Evolutionary conservation across 306 rosid species (phyloP).

Genomic region (Prosopis cineraria): DNA sequence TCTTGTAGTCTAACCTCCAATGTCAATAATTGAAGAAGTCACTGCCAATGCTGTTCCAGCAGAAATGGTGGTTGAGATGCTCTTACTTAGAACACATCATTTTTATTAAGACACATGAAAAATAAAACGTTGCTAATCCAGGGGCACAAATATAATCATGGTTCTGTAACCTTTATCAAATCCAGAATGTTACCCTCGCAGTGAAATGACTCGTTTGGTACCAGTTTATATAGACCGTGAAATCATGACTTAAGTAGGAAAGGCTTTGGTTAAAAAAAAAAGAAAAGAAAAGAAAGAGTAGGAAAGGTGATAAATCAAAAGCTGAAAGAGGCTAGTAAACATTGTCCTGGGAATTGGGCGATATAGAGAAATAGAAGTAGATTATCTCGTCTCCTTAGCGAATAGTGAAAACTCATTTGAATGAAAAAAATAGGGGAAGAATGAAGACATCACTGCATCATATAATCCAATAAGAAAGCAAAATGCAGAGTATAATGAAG

Average conservation of each 20-base stretch:
- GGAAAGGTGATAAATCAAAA: neutral
- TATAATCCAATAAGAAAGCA: conserved; percentile 6
- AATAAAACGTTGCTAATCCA: conserved; percentile 21
- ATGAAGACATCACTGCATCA: neutral
- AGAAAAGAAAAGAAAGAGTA: too few species aligned
- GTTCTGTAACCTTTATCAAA: conserved; percentile 1
- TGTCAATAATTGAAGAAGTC: conserved; percentile 61
- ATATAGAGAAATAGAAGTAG: neutral
- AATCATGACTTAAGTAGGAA: too few species aligned
- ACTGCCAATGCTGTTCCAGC: conserved; percentile 75
- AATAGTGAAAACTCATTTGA: neutral
- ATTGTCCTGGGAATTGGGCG: neutral
- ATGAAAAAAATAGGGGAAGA: neutral
- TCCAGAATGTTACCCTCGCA: neutral
- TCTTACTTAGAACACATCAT: conserved; percentile 46
- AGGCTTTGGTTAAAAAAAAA: too few species aligned
- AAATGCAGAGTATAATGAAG: neutral
- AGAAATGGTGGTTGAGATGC: conserved; percentile 68
- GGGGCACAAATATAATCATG: neutral
- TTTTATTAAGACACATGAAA: neutral
- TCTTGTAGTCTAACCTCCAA: conserved; percentile 75
- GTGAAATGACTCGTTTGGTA: neutral
- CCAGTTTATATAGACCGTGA: too few species aligned
- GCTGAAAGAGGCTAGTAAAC: neutral
- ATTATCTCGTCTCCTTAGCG: neutral